Base-by-base conservation (phyloP, 2,329 filamentous ascomycete genomes). In the Claviceps capensis region DNA sequence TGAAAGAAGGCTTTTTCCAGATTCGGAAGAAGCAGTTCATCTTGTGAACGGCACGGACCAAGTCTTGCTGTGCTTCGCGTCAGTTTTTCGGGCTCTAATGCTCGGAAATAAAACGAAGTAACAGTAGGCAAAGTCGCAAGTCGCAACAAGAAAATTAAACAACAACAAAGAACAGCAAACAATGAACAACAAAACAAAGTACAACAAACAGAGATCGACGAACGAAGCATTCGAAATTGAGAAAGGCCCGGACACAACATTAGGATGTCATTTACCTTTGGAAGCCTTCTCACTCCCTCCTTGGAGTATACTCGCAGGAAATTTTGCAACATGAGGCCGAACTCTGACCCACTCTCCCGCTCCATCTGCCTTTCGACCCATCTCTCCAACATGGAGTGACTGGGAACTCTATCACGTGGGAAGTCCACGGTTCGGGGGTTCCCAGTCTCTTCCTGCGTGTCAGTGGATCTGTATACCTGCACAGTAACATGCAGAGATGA, bases 21-120 rank as follows among this genome's bases (percentile, higher is more conserved):
- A 76, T 73, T 54, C 65, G 69, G 60, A 74, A 76, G 65, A 75
- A 71, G 61, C 71, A 74, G 55, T 70, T 71, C 64, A 76, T 68
- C 49, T 65, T 65, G 54, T 73, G 69, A 40, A 75, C 70, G 54
- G 70, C 69, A 46, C 60, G 62, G 16, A 74, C 67, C 30, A 75
- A 64, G 30, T 66, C 62, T 55, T 69, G 64, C 71, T 74, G 58
- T 44, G 23, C 26, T n/a, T 50, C n/a, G 22, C 8, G 47, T 64
- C 55, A 64, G 56, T 52, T 23, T 3, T 26, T 34, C 6, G n/a
- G 19, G 17, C 11, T 17, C 7, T n/a, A 5, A 7, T 34, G 4
- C 14, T 19, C 7, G 8, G 2, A 26, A n/a, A 3, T 16, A 26
- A 17, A 41, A n/a, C 16, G n/a, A 4, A 41, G n/a, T n/a, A 2